phyloP scores from a whole-genome alignment of 2,329 filamentous ascomycete genomes.

The Trichoderma simmonsii region DNA sequence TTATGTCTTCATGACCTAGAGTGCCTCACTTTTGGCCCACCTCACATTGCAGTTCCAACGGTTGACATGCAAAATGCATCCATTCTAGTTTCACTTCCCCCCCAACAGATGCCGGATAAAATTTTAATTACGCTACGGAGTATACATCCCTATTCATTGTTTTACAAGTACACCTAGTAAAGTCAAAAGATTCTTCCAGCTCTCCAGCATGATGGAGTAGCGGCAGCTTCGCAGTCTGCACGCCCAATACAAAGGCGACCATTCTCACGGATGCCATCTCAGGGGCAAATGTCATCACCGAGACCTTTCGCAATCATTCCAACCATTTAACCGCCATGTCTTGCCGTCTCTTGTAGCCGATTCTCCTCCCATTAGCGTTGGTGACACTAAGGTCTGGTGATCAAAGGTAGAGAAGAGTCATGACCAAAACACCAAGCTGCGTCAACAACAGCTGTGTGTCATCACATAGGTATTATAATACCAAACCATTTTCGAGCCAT shows the following conservation, averaged over 20 bases:
- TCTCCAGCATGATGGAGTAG: too few relatives aligned
- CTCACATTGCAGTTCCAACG: neutral
- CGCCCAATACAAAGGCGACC: neutral
- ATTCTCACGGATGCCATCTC: neutral
- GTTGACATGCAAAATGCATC: neutral
- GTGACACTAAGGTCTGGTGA: neutral
- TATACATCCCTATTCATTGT: neutral
- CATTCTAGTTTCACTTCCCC: neutral
- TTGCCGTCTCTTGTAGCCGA: neutral
- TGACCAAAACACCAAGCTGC: neutral
- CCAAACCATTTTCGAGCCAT: neutral
- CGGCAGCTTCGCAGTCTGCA: neutral
- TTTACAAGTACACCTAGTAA: neutral
- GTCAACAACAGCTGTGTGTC: neutral
- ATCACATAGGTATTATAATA: neutral
- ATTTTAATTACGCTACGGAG: too few relatives aligned
- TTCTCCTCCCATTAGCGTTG: neutral
- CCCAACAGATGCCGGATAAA: neutral
- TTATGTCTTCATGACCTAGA: neutral
- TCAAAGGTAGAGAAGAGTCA: neutral
- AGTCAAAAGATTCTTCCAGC: neutral
- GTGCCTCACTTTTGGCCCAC: neutral
- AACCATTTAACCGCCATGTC: neutral
- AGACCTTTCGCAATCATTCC: neutral
- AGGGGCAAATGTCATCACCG: neutral